These are phyloP conservation scores for Curvularia sp. DNA, from an alignment of 2,329 filamentous ascomycete genomes.

Conservation along the genomic window DNA sequence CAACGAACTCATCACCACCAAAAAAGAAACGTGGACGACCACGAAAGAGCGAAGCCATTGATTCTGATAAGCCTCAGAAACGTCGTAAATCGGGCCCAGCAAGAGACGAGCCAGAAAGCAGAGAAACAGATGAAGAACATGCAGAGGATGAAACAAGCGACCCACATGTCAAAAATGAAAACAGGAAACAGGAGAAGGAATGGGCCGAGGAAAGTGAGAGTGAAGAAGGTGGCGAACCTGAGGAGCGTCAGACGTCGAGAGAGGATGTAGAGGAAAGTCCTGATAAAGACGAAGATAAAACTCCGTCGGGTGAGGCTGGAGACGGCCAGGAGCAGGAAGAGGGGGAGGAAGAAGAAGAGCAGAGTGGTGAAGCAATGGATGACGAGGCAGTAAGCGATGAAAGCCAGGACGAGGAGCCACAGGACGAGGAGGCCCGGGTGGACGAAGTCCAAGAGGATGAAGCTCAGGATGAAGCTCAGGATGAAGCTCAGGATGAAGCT, in stretches of 20 bases:
- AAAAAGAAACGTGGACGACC: slow-evolving; percentile 2
- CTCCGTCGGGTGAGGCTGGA: background rate
- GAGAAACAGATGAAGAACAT: background rate
- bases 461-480: background rate
- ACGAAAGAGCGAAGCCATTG: background rate
- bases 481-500: background rate
- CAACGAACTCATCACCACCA: background rate
- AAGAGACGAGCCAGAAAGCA: background rate
- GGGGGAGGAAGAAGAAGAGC: background rate
- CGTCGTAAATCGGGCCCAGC: background rate
- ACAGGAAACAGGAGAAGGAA: background rate
- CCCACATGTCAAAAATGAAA: background rate
- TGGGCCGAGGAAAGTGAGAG: background rate
- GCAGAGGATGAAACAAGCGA: background rate
- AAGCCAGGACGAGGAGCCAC: background rate
- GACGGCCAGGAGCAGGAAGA: background rate
- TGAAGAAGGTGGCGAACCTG: background rate
- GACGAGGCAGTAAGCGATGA: background rate
- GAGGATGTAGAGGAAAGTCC: background rate
- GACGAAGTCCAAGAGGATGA: background rate
- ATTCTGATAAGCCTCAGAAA: background rate
- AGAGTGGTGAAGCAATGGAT: background rate
- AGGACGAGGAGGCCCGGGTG: background rate
- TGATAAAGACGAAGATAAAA: slow-evolving; percentile 2
- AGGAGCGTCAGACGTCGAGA: background rate